A percentile compares a stretch with the other conserved stretches of the same genome.
Evolutionary conservation across 257 asterid genomes (phyloP).

Genomic region (Capsicum chinense): DNA sequence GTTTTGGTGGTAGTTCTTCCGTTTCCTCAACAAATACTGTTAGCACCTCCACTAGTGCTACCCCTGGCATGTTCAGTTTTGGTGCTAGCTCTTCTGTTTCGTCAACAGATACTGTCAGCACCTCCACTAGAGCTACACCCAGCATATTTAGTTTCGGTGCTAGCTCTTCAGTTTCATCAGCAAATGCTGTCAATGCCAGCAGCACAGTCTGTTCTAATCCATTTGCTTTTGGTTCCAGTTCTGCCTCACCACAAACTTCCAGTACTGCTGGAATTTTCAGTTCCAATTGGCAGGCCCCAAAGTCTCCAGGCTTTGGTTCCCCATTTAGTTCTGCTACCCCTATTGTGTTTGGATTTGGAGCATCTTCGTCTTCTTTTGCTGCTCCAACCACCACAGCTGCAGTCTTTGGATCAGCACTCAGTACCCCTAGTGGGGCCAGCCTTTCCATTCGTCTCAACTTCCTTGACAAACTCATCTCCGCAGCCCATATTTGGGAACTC

Average conservation of each 20-base stretch:
- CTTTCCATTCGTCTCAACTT: constrained; percentile 46
- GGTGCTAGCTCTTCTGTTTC: constrained; percentile 42
- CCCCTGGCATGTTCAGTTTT: constrained; percentile 42
- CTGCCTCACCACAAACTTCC: constrained; percentile 7
- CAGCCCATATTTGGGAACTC: constrained; percentile 38
- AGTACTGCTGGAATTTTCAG: constrained; percentile 36
- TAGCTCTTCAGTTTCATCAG: constrained; percentile 50
- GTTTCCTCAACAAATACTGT: constrained; percentile 36
- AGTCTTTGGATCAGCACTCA: constrained; percentile 46
- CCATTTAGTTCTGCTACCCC: constrained; percentile 50
- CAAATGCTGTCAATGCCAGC: constrained; percentile 43
- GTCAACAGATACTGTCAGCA: constrained; percentile 36
- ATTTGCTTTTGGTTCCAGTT: constrained; percentile 34
- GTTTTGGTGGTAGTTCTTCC: constrained; percentile 40
- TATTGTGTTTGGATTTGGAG: constrained; percentile 55
- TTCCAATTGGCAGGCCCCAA: constrained; percentile 51
- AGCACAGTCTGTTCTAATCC: constrained; percentile 39
- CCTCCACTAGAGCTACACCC: constrained; percentile 47
- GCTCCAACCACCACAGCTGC: constrained; percentile 43
- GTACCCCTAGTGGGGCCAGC: constrained; percentile 43
- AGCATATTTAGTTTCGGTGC: constrained; percentile 50
- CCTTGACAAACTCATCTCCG: constrained; percentile 36
- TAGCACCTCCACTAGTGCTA: constrained; percentile 44
- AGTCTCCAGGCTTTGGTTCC: constrained; percentile 44
- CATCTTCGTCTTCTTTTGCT: constrained; percentile 47